Evolutionary conservation across 78 protist species (phyloP), one percentile per base, ranked within the genome.

Genomic region (Tieghemostelium lacteum): DNA sequence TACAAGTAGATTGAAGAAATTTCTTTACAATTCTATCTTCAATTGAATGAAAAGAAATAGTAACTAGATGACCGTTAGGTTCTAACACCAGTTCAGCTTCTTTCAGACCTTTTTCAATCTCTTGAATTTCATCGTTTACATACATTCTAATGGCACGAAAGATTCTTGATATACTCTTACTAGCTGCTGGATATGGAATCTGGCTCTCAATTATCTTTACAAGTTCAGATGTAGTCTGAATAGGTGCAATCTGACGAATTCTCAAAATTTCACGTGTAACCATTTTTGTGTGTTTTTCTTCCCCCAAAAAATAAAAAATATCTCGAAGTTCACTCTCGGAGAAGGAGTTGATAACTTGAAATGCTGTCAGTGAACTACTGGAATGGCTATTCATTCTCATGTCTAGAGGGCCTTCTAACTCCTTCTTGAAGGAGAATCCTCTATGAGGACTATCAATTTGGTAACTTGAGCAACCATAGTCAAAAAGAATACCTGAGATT

Each of bases 101-200:
- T 2, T 16, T 10, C 40, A 83, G 24, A n/a, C 91, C 91, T 16
- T 57, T 39, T 29, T 60, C 34, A 24, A 83, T 31, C 26, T 83
- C 91, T 14, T 33, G 39, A 2, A 60, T 57, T 39, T 83, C 91
- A 55, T 60, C 67, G 42, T 83, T 83, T 1, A 83, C 89, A 83
- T 28, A 66, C 89, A 83, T 83, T 58, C 89, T 49, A 5, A 83
- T 24, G 54, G 77, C 22, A 40, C 89, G 52, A n/a, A 83, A 83
- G 17, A 83, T 49, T 31, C 89, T 67, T 42, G 89, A 83, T 17
- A 83, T 69, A 0, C 78, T 67, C 42, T 83, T 83, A 3, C 12
- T 16, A 19, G 89, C 89, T 22, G 76, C 76, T 55, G 89, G 89
- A 69, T 83, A 83, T 1, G 89, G 89, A 8, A 83, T 83, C 37